phyloP scores from a whole-genome alignment of 2,329 filamentous ascomycete genomes.

The Fusarium nygamai region DNA sequence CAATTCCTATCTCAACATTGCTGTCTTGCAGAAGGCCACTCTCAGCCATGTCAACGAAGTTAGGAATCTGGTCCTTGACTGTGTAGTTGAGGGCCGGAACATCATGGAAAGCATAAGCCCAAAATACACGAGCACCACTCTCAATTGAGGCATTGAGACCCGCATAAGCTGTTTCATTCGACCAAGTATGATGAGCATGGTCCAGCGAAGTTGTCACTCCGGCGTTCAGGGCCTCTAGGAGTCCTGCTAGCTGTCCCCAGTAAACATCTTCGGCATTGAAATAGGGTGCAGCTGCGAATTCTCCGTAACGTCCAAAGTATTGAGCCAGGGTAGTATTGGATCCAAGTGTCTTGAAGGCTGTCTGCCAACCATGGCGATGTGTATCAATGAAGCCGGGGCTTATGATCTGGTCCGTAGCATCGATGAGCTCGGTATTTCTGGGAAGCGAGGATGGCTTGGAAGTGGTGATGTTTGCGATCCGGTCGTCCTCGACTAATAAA shows the following conservation, averaged over 20 bases:
- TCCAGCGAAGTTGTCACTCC: conserved; percentile 64
- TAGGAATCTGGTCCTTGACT: conserved; percentile 50
- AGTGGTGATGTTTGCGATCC: background rate
- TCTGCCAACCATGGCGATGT: conserved; percentile 66
- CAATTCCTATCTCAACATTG: conserved; percentile 52
- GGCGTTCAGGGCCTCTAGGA: conserved; percentile 61
- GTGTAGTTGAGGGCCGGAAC: conserved; percentile 44
- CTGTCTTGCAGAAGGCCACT: conserved; percentile 40
- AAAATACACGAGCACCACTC: conserved; percentile 60
- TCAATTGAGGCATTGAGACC: conserved; percentile 59
- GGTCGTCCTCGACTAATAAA: conserved; percentile 6
- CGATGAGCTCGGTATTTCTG: conserved; percentile 51
- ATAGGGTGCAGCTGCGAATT: conserved; percentile 43
- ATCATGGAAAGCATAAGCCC: conserved; percentile 55
- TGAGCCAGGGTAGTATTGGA: conserved; percentile 61
- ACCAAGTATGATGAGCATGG: conserved; percentile 62
- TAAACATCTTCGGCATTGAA: conserved; percentile 58
- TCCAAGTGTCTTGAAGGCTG: conserved; percentile 61
- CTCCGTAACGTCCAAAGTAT: conserved; percentile 57
- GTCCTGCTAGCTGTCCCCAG: conserved; percentile 56
- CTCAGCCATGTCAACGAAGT: conserved; percentile 51
- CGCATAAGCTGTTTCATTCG: conserved; percentile 52
- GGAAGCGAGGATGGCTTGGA: conserved; percentile 13
- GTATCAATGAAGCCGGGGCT: conserved; percentile 67
- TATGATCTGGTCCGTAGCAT: conserved; percentile 62